These are phyloP conservation scores for Sporothrix protearum DNA, from an alignment of 2,329 filamentous ascomycete genomes.

Conservation along the genomic window DNA sequence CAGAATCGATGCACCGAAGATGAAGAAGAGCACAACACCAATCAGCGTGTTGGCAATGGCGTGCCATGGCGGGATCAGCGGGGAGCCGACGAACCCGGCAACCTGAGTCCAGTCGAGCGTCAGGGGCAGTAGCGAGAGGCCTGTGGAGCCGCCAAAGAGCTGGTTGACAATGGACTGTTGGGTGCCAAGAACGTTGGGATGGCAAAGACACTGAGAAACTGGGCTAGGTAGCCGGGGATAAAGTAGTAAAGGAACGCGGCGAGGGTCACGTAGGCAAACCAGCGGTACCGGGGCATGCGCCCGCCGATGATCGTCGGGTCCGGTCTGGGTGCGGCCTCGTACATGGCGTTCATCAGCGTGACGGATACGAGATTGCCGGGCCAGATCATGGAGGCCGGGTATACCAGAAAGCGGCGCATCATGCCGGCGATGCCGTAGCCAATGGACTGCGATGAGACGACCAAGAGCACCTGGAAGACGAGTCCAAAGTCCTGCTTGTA, in stretches of 20 bases:
- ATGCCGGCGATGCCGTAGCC: slow-evolving; percentile 68
- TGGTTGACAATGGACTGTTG: slow-evolving; percentile 47
- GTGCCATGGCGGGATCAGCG: slow-evolving; percentile 67
- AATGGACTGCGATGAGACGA: slow-evolving; percentile 64
- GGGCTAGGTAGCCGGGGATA: slow-evolving; percentile 50
- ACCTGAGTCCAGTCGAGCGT: slow-evolving; percentile 59
- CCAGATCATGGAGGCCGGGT: slow-evolving; percentile 72
- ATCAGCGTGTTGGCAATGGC: slow-evolving; percentile 71
- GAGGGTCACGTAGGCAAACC: slow-evolving; percentile 43
- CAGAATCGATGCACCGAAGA: slow-evolving; percentile 55
- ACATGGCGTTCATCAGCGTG: slow-evolving; percentile 68
- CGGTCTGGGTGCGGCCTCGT: slow-evolving; percentile 53
- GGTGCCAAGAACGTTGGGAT: slow-evolving; percentile 49
- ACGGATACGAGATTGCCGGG: slow-evolving; percentile 64
- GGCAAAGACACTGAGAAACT: slow-evolving; percentile 47
- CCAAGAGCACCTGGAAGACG: slow-evolving; percentile 62
- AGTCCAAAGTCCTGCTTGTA: slow-evolving; percentile 69
- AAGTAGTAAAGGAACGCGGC: slow-evolving; percentile 52
- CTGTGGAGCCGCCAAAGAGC: slow-evolving; percentile 47
- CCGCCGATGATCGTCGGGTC: slow-evolving; percentile 59
- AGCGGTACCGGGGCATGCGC: slow-evolving; percentile 56
- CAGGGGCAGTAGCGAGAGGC: slow-evolving; percentile 42
- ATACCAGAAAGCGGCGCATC: slow-evolving; percentile 61
- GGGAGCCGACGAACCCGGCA: slow-evolving; percentile 64
- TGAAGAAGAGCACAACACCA: slow-evolving; percentile 62